A percentile compares a stretch with the other conserved stretches of the same genome.
Conservation (phyloP, 805 yeast species). For the Lachancea lanzarotensis region DNA sequence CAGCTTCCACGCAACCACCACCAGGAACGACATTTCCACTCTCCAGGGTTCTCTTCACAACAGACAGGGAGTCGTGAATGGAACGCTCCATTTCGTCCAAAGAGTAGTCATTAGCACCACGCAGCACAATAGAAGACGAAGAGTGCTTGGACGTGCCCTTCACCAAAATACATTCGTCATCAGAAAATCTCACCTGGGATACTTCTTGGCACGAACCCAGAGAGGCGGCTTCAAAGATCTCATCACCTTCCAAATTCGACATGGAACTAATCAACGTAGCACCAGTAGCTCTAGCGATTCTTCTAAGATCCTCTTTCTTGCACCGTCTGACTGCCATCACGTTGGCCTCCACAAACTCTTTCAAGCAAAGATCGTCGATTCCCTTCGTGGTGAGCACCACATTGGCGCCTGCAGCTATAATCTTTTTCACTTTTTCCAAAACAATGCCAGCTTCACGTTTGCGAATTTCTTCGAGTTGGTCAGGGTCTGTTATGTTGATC, state of each 20-base stretch:
- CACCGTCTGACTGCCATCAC: slow-evolving; percentile 96
- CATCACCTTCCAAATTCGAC: slow-evolving; percentile 95
- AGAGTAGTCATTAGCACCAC: slow-evolving; percentile 94
- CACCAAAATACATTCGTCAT: slow-evolving; percentile 92
- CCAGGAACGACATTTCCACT: slow-evolving; percentile 95
- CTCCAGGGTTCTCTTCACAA: slow-evolving; percentile 92
- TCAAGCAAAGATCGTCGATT: slow-evolving; percentile 85
- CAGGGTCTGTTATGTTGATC: slow-evolving; percentile 94
- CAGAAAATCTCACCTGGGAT: slow-evolving; percentile 82
- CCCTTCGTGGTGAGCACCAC: slow-evolving; percentile 92
- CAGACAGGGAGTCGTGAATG: slow-evolving; percentile 86
- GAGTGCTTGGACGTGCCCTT: slow-evolving; percentile 89
- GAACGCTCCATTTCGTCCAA: slow-evolving; percentile 99
- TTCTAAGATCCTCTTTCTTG: slow-evolving; percentile 90
- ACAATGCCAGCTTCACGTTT: slow-evolving; percentile 83
- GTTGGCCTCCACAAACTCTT: slow-evolving; percentile 84
- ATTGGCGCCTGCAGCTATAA: slow-evolving; percentile 83
- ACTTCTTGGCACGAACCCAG: slow-evolving; percentile 90
- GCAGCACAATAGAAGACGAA: slow-evolving; percentile 80
- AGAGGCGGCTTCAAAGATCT: slow-evolving; percentile 76
- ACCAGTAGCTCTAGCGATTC: slow-evolving; percentile 97
- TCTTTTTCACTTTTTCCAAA: slow-evolving; percentile 73
- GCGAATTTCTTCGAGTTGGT: slow-evolving; percentile 87
- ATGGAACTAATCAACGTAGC: slow-evolving; percentile 82
- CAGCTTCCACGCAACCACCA: slow-evolving; percentile 99